These are phyloP conservation scores for Juglanconis oblonga DNA, from an alignment of 2,329 filamentous ascomycete genomes.

Conservation along the genomic window DNA sequence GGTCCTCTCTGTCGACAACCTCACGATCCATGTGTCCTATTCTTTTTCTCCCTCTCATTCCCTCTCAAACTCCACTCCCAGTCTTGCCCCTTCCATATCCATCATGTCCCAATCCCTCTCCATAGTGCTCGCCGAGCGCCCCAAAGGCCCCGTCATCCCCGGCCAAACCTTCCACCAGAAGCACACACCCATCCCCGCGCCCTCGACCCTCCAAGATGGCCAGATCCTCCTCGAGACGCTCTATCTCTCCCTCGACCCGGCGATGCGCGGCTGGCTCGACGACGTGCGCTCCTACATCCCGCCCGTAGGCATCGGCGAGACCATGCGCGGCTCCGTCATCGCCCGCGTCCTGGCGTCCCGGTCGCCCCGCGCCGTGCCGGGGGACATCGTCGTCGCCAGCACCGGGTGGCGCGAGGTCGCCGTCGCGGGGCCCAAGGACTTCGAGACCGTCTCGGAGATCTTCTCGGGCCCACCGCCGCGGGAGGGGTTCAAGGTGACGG, in stretches of 20 bases:
- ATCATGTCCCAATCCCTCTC: slow-evolving; percentile 13
- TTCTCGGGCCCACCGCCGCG: slow-evolving; percentile 16
- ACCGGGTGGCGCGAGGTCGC: slow-evolving; percentile 59
- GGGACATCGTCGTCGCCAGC: slow-evolving; percentile 47
- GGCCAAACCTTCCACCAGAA: slow-evolving; percentile 62
- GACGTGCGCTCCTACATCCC: slow-evolving; percentile 48
- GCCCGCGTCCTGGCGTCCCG: slow-evolving; percentile 50
- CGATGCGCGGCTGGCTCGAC: slow-evolving; percentile 64
- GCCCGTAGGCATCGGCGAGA: slow-evolving; percentile 56
- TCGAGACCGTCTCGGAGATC: slow-evolving; percentile 23
- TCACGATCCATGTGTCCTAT: background rate
- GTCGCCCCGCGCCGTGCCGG: slow-evolving; percentile 42
- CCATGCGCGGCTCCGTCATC: slow-evolving; percentile 58
- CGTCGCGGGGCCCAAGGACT: slow-evolving; percentile 44
- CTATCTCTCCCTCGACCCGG: slow-evolving; percentile 61
- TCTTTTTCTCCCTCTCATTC: background rate
- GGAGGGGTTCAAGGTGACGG: slow-evolving; percentile 37
- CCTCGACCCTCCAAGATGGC: slow-evolving; percentile 44
- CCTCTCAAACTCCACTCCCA: background rate
- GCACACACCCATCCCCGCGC: slow-evolving; percentile 47
- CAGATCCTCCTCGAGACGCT: slow-evolving; percentile 48
- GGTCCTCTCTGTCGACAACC: background rate
- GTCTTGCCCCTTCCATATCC: background rate
- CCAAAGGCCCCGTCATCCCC: slow-evolving; percentile 57
- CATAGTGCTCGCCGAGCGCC: slow-evolving; percentile 61